These are phyloP conservation scores for Aspergillus neoniger DNA, from an alignment of 2,329 filamentous ascomycete species.

Conservation along the genomic window DNA sequence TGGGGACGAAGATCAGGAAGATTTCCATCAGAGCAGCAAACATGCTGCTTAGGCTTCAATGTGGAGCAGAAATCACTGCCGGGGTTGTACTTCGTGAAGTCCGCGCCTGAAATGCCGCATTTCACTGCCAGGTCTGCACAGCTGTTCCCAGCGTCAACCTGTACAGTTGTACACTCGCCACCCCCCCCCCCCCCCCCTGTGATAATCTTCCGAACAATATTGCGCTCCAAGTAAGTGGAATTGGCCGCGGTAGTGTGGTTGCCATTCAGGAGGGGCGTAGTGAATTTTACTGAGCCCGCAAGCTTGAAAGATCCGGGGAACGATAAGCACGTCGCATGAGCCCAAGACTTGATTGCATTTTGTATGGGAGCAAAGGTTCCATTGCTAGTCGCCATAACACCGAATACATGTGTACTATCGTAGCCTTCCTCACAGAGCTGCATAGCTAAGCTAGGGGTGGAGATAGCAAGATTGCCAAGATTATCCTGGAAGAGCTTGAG, in stretches of 20 bases:
- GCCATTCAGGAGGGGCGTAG: background rate
- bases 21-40: conserved; percentile 22
- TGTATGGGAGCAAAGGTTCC: conserved; percentile 36
- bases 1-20: conserved; percentile 34
- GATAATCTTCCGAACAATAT: background rate
- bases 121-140: conserved; percentile 14
- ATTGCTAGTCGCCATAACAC: conserved; percentile 36
- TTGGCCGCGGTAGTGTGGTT: background rate
- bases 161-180: background rate
- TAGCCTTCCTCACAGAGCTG: conserved; percentile 39
- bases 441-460: conserved; percentile 36
- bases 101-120: conserved; percentile 16
- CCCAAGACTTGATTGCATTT: conserved; percentile 13
- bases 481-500: conserved; percentile 32
- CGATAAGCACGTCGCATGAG: conserved; percentile 13
- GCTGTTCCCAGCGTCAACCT: conserved; percentile 7
- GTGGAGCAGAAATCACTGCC: conserved; percentile 14
- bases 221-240: background rate
- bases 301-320: conserved; percentile 10
- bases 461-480: conserved; percentile 24
- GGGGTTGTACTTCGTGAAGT: conserved; percentile 17
- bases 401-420: conserved; percentile 37
- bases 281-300: background rate
- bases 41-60: conserved; percentile 30
- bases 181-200: too few relatives aligned